Percentiles rank a stretch among this genome's conserved stretches.
These are phyloP conservation scores for Ampelomyces quisqualis DNA, from an alignment of 2,329 filamentous ascomycete species.

Conservation along the genomic window DNA sequence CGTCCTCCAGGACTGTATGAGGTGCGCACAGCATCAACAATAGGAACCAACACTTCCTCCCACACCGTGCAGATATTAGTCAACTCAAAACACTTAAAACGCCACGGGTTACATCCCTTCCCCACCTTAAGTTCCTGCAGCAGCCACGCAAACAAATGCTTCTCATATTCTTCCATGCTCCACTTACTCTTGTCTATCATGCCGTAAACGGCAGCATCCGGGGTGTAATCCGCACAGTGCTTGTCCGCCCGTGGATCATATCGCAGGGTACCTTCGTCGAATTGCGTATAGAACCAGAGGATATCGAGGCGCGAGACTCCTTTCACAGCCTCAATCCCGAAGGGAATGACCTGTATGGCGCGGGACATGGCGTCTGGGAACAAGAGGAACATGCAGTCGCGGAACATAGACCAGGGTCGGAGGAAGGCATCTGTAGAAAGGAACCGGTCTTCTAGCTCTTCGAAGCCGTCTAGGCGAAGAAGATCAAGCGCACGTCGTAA, in stretches of 20 bases:
- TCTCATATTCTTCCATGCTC: conserved; percentile 32
- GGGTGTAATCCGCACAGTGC: conserved; percentile 11
- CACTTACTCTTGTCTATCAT: conserved; percentile 32
- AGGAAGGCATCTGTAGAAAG: conserved; percentile 33
- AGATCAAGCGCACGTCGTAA: conserved; percentile 28
- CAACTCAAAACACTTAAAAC: conserved; percentile 33
- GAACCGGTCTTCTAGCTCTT: conserved; percentile 32
- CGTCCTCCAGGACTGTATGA: conserved; percentile 32
- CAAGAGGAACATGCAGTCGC: conserved; percentile 30
- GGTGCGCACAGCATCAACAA: conserved; percentile 32
- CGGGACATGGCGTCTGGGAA: conserved; percentile 13
- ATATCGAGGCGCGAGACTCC: conserved; percentile 26
- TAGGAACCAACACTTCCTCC: conserved; percentile 33
- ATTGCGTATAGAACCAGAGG: conserved; percentile 38
- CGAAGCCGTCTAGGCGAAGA: conserved; percentile 21
- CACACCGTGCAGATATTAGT: conserved; percentile 31
- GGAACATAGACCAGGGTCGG: conserved; percentile 33
- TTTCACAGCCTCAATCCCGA: background rate
- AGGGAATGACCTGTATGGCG: conserved; percentile 6
- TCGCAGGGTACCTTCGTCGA: conserved; percentile 28
- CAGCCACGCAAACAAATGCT: conserved; percentile 37
- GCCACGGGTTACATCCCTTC: conserved; percentile 28
- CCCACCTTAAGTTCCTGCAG: conserved; percentile 37
- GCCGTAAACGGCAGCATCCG: conserved; percentile 14
- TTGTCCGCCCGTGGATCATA: conserved; percentile 28